phyloP scores from a whole-genome alignment of 108 stramenopile species.

The Stephanodiscus minutulus region DNA sequence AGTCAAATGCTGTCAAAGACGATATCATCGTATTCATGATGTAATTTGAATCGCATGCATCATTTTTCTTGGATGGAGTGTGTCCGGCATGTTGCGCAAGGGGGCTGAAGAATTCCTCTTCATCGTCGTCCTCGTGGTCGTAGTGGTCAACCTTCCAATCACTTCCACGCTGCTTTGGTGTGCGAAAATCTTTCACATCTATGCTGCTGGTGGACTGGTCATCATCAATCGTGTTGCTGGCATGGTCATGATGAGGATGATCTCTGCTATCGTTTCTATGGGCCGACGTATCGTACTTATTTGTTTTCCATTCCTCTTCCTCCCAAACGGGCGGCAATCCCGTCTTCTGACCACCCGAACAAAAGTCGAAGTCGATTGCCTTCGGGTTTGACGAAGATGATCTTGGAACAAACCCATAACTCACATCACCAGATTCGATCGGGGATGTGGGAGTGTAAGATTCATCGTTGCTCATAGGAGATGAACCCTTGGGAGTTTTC shows the following conservation, averaged over 20 bases:
- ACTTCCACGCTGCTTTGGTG: constrained; percentile 8
- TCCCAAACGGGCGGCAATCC: constrained; percentile 16
- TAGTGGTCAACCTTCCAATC: background rate
- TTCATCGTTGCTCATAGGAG: constrained; percentile 3
- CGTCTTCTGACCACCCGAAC: background rate
- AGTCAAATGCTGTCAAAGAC: constrained; percentile 7
- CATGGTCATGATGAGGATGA: background rate
- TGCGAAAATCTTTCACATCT: constrained; percentile 4
- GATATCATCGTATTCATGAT: constrained; percentile 3
- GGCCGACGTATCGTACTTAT: background rate
- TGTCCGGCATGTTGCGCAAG: constrained; percentile 10
- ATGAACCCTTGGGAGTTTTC: background rate
- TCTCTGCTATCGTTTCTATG: background rate
- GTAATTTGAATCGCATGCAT: constrained; percentile 1
- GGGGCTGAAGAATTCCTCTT: constrained; percentile 40
- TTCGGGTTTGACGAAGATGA: background rate
- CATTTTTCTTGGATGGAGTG: background rate
- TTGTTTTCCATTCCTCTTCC: constrained; percentile 3
- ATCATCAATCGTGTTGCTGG: background rate
- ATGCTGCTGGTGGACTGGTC: background rate
- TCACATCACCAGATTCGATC: background rate
- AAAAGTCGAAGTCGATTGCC: background rate
- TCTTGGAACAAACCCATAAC: background rate
- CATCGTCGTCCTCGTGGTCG: constrained; percentile 5
- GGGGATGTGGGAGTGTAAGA: constrained; percentile 6